Percentiles rank a stretch among this genome's conserved stretches.
These are phyloP conservation scores for Moniliophthora roreri DNA, from an alignment of 1,284 basidiomycete genomes.

Conservation along the genomic window DNA sequence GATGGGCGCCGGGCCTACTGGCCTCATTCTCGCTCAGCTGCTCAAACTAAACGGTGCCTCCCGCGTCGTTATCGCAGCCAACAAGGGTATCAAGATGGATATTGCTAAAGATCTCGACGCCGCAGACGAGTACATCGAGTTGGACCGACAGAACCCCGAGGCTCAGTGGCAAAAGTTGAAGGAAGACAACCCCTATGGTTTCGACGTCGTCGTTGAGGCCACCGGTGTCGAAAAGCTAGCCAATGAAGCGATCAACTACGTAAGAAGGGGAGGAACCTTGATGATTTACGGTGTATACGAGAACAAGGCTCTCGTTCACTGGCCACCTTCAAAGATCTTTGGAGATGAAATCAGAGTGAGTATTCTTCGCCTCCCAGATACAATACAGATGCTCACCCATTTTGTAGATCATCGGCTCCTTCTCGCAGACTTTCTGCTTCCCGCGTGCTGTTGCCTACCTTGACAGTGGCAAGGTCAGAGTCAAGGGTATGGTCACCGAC, in stretches of 20 bases:
- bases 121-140: conserved; percentile 81
- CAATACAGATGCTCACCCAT: background rate
- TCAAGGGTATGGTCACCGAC: conserved; percentile 86
- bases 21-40: conserved; percentile 81
- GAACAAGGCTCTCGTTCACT: conserved; percentile 44
- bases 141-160: conserved; percentile 72
- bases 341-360: conserved; percentile 79
- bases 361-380: conserved; percentile 7
- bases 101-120: conserved; percentile 76
- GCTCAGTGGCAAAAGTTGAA: conserved; percentile 79
- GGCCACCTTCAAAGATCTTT: conserved; percentile 59
- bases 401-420: conserved; percentile 78
- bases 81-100: conserved; percentile 85
- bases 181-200: conserved; percentile 80
- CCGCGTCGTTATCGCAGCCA: conserved; percentile 77
- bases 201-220: conserved; percentile 87
- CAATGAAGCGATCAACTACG: conserved; percentile 82
- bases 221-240: conserved; percentile 83
- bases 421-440: conserved; percentile 86
- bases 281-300: conserved; percentile 76
- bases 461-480: conserved; percentile 80
- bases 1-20: conserved; percentile 75
- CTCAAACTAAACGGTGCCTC: conserved; percentile 81
- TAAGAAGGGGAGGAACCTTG: conserved; percentile 74
- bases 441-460: conserved; percentile 85